A percentile compares a stretch with the other conserved stretches of the same genome.
These are phyloP conservation scores for Candolleomyces aberdarensis DNA, from an alignment of 768 basidiomycete genomes.

Conservation along the genomic window DNA sequence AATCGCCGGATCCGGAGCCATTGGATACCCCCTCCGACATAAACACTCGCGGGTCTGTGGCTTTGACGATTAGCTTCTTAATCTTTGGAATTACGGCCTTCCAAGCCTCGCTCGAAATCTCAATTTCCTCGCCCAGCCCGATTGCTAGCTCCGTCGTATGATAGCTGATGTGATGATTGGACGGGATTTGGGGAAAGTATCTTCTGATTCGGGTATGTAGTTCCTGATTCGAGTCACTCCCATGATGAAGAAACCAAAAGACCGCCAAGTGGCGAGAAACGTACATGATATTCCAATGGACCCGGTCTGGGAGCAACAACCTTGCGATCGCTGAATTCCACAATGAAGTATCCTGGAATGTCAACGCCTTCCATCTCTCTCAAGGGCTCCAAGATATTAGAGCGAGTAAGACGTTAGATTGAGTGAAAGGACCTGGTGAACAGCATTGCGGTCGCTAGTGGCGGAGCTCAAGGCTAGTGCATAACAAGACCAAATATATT, in stretches of 20 bases:
- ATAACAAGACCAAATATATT: no score
- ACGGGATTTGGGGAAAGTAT: not conserved
- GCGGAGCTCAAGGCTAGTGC: no score
- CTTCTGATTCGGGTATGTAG: not conserved
- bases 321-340: not conserved
- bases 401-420: no score
- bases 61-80: not conserved
- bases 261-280: not conserved
- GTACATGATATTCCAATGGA: not conserved
- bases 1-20: not conserved
- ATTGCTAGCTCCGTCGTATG: not conserved
- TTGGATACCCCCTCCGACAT: not conserved
- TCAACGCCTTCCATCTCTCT: not conserved
- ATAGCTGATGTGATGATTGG: not conserved
- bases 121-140: not conserved
- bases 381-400: no score
- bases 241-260: not conserved
- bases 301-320: not conserved
- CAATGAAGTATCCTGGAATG: not conserved
- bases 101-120: not conserved
- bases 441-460: no score
- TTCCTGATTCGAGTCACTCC: not conserved
- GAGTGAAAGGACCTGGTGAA: no score
- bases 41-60: no score
- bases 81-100: not conserved